Percentiles rank a stretch among this genome's conserved stretches.
Evolutionary conservation across 1,284 basidiomycete genomes (phyloP).

Genomic region (Boletus sp.): DNA sequence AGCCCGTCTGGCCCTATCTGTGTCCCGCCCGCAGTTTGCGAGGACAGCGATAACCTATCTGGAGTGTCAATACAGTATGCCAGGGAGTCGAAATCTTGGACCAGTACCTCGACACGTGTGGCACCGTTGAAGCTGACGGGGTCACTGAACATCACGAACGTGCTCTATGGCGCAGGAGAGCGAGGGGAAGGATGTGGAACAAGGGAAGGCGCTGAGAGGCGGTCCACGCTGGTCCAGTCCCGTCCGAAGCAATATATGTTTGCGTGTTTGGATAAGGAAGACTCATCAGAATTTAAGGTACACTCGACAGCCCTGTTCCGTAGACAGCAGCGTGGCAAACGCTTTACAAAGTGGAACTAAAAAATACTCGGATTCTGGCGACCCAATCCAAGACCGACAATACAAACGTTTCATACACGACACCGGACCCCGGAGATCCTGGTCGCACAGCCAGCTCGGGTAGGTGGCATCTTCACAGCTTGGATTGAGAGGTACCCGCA

Average conservation of each 20-base stretch:
- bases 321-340: constrained; percentile 23
- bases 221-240: not conserved
- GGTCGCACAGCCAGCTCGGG: constrained; percentile 1
- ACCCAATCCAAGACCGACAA: constrained; percentile 17
- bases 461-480: too few species aligned
- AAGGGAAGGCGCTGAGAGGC: constrained; percentile 7
- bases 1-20: constrained; percentile 32
- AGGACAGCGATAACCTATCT: constrained; percentile 38
- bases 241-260: constrained; percentile 16
- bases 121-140: constrained; percentile 35
- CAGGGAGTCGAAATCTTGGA: not conserved
- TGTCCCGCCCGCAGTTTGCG: constrained; percentile 39
- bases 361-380: not conserved
- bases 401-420: constrained; percentile 20
- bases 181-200: not conserved
- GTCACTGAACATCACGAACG: constrained; percentile 31
- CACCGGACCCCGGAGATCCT: constrained; percentile 20
- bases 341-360: constrained; percentile 8
- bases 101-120: constrained; percentile 36
- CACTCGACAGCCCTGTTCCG: constrained; percentile 1
- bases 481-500: too few species aligned
- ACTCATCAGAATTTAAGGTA: constrained; percentile 27
- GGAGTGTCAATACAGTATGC: not conserved
- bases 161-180: not conserved
- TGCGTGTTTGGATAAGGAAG: constrained; percentile 20